phyloP scores from a whole-genome alignment of 306 rosid genomes.

The Dalbergia cultrata region DNA sequence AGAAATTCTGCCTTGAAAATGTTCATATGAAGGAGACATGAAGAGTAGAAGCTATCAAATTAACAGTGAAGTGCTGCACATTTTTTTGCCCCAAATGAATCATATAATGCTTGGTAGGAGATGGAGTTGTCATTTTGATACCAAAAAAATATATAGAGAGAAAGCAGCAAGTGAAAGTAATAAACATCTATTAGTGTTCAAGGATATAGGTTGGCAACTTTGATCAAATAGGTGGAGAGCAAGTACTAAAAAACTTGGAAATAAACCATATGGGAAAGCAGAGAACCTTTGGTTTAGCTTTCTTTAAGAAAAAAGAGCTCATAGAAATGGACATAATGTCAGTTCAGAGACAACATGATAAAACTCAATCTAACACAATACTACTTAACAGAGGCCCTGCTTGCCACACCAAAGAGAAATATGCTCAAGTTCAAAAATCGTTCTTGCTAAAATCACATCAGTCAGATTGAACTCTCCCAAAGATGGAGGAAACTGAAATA shows the following conservation, averaged over 20 bases:
- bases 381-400: conserved; percentile 38
- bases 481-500: too few species aligned
- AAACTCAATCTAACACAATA: conserved; percentile 8
- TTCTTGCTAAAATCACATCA: background rate
- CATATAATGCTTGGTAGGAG: background rate
- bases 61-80: background rate
- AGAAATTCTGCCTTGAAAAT: background rate
- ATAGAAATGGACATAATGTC: conserved; percentile 39
- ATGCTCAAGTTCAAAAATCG: conserved; percentile 17
- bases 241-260: too few species aligned
- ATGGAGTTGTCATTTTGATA: too few species aligned
- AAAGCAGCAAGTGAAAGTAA: background rate
- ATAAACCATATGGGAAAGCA: too few species aligned
- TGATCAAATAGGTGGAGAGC: too few species aligned
- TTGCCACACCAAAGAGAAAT: conserved; percentile 37
- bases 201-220: background rate
- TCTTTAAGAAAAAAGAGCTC: conserved; percentile 58
- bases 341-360: background rate
- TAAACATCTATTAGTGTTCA: too few species aligned
- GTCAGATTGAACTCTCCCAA: background rate
- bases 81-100: background rate
- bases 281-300: conserved; percentile 28
- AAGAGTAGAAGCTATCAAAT: background rate
- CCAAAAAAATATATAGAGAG: too few species aligned
- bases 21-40: background rate